Evolutionary conservation across 2,329 filamentous ascomycete genomes (phyloP).

Genomic region (Diaporthe longicolla): DNA sequence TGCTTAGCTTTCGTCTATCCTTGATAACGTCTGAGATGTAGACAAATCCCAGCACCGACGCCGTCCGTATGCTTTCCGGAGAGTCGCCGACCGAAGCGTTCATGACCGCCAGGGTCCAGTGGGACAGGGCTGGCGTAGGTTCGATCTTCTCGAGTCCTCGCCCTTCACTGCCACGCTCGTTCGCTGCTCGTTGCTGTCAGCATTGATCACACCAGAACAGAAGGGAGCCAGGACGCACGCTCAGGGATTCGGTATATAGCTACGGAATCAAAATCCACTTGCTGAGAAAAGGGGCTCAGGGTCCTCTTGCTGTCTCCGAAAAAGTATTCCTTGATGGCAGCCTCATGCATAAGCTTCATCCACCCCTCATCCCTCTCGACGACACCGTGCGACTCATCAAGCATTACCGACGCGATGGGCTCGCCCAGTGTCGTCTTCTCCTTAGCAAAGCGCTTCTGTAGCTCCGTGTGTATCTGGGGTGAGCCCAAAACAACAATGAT

Average conservation of each 20-base stretch:
- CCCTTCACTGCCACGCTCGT: slow-evolving; percentile 51
- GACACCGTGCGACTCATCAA: slow-evolving; percentile 89
- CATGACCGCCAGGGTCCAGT: slow-evolving; percentile 88
- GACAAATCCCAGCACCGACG: slow-evolving; percentile 91
- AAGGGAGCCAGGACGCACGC: slow-evolving; percentile 57
- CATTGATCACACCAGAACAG: not conserved
- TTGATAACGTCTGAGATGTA: slow-evolving; percentile 95
- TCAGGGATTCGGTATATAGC: slow-evolving; percentile 80
- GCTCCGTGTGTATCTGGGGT: slow-evolving; percentile 80
- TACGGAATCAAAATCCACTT: slow-evolving; percentile 82
- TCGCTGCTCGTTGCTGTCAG: slow-evolving; percentile 43
- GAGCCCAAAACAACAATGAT: slow-evolving; percentile 87
- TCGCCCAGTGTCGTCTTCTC: slow-evolving; percentile 73
- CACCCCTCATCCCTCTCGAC: slow-evolving; percentile 81
- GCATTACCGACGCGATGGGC: slow-evolving; percentile 78
- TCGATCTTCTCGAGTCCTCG: slow-evolving; percentile 73
- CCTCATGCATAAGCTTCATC: slow-evolving; percentile 80
- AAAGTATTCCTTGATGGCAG: slow-evolving; percentile 91
- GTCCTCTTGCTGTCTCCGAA: slow-evolving; percentile 85
- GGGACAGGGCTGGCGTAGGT: slow-evolving; percentile 78
- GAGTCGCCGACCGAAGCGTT: slow-evolving; percentile 79
- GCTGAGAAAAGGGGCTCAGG: slow-evolving; percentile 89
- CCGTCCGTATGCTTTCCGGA: slow-evolving; percentile 80
- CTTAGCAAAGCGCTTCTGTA: slow-evolving; percentile 76
- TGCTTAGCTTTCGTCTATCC: slow-evolving; percentile 82